Base-by-base conservation (phyloP, 345 rosid genomes). In the Isatis tinctoria region DNA sequence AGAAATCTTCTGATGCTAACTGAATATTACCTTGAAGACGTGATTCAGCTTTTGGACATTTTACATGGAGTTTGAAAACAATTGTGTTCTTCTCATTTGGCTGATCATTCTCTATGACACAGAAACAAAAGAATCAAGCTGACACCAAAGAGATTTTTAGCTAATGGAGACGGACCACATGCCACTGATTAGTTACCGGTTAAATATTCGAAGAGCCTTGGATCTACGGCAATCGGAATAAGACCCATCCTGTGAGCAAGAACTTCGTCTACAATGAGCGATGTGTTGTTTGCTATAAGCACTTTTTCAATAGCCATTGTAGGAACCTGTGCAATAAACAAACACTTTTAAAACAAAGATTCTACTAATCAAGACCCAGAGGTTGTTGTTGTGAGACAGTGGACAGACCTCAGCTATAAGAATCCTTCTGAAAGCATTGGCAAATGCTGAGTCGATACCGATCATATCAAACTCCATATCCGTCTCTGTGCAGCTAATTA, bases 281-380 rank as follows among this genome's bases (percentile, higher is more conserved):
- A 95, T 28, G 99, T 90, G 75, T 95, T 95, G 76, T 92, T 85
- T 60, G 97, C 96, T 60, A 95, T 77, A 47, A 95, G 68, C 52
- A 95, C 98, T 74, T 92, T 92, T 69, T 95, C 99, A 74, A 95
- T 90, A 60, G 98, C 98, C 97, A 95, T 88, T 14, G 98, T 72
- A n/a, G 98, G 97, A 82, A 92, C 67, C 99, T 91, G 79, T 90
- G 80, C 73, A 81, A 20, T 8, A 41, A 75, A 41, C 14, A 3
- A 59, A 48, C 36, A 51, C 59, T 12, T 18, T 24, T 30, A 11
- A 6, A 64, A 14, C 22, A 28, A 63, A 57, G 35, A 64, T 10
- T 28, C 10, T 14, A 3, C 22, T 12, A 49, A 14, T 40, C 18
- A 73, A 8, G 70, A 54, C n/a, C 54, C 41, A 68, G 10, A 64